Evolutionary conservation across 257 asterid genomes (phyloP), one percentile per base, ranked within the genome.

Genomic region (Thymus quinquecostatus): DNA sequence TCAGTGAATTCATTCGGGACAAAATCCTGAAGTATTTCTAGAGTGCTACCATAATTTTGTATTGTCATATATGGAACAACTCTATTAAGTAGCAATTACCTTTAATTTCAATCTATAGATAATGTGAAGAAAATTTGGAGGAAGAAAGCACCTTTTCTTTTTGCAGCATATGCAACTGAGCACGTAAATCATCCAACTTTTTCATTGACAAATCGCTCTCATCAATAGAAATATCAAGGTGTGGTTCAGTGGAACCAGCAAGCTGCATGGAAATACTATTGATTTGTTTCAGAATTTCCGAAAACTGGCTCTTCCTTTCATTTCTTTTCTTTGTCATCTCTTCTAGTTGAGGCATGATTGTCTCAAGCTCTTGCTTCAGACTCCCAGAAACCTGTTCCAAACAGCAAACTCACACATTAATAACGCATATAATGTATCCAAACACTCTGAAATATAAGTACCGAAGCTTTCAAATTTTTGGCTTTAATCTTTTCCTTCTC

Each of bases 121-220:
- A 6, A 43, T 27, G 58, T 28, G 69, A n/a, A 33, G 28, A 68
- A 43, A 43, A 56, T 49, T 28, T 33, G 50, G 44, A 59, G 66
- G 53, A 74, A 64, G 69, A 69, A 53, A 51, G 51, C 47, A 94
- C 96, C 95, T 89, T 94, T 78, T 85, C 89, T 73, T 77, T 83
- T 72, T 88, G 88, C 78, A 94, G 83, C 71, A 82, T 68, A 63
- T 66, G 71, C 71, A 88, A 79, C 82, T 85, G 86, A 73, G 28
- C 71, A 32, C 62, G 77, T 79, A 89, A 70, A 60, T 89, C 96
- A 78, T 87, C 97, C 36, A 91, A 81, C 69, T 78, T 84, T 71
- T 76, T 87, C 77, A 82, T 70, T n/a, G 96, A 87, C 78, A 93
- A 77, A 77, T 93, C 96, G 67, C 71, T 81, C 56, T 91, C 97